Conservation (phyloP, 345 rosid genomes). For the Carallia brachiata region DNA sequence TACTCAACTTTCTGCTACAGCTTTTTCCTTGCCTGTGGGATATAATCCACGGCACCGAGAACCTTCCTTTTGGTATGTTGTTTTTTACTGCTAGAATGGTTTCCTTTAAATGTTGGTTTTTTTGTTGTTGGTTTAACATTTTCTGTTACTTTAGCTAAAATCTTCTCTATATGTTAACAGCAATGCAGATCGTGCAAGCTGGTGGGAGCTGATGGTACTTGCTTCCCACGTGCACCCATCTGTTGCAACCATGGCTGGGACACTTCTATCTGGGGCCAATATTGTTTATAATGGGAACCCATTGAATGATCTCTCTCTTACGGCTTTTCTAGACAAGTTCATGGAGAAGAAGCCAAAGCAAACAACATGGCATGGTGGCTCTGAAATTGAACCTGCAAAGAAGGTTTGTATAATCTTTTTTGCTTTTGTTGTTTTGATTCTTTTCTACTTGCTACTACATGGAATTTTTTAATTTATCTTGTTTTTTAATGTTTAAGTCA, state of each 20-base stretch:
- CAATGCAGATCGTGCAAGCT: conserved; percentile 75
- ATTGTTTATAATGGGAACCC: conserved; percentile 95
- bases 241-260: conserved; percentile 94
- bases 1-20: conserved; percentile 26
- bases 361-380: conserved; percentile 90
- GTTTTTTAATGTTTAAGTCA: background rate
- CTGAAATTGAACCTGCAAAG: conserved; percentile 94
- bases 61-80: conserved; percentile 76
- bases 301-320: conserved; percentile 63
- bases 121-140: background rate
- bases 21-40: conserved; percentile 66
- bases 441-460: background rate
- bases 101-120: background rate
- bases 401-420: conserved; percentile 47
- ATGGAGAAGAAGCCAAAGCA: conserved; percentile 97
- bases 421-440: background rate
- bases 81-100: background rate
- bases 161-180: conserved; percentile 33
- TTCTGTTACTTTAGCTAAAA: conserved; percentile 3
- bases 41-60: conserved; percentile 94
- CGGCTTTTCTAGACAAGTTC: conserved; percentile 88
- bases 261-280: conserved; percentile 81
- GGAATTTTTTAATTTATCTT: background rate
- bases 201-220: conserved; percentile 94
- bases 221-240: conserved; percentile 92